Evolutionary conservation across 495 filamentous ascomycete genomes (phyloP).

Genomic region (Trichoderma orchidacearum): DNA sequence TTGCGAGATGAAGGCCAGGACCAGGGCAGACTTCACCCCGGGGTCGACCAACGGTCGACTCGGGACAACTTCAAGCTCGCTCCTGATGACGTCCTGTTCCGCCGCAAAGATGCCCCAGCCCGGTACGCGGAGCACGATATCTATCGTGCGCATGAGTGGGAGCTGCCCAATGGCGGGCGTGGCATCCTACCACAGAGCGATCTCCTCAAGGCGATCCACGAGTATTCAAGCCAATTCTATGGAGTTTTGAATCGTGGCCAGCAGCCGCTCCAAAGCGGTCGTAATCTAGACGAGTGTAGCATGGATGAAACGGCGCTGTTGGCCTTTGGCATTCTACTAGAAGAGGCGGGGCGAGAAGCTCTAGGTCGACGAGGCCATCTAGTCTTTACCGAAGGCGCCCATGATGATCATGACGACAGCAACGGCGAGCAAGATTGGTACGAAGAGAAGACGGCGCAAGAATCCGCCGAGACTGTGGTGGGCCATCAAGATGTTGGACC

Average conservation of each 20-base stretch:
- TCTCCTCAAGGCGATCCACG: conserved; percentile 62
- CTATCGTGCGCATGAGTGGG: conserved; percentile 41
- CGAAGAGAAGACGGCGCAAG: not conserved
- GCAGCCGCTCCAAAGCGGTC: not conserved
- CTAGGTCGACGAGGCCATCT: conserved; percentile 62
- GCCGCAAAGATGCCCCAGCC: conserved; percentile 41
- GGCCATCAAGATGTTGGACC: not conserved
- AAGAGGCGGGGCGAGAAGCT: conserved; percentile 52
- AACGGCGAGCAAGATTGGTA: not conserved
- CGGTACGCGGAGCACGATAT: conserved; percentile 58
- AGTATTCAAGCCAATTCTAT: conserved; percentile 65
- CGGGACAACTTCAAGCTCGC: conserved; percentile 34
- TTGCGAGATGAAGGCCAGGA: not conserved
- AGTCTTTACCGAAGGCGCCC: conserved; percentile 53
- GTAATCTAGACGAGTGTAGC: conserved; percentile 40
- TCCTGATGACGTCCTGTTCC: conserved; percentile 68
- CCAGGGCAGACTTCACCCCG: not conserved
- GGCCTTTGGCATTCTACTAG: conserved; percentile 67
- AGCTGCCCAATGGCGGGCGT: conserved; percentile 23
- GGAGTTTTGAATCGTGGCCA: conserved; percentile 7
- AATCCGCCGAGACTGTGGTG: not conserved
- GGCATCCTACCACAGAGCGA: conserved; percentile 51
- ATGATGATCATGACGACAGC: not conserved
- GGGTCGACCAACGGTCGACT: conserved; percentile 31
- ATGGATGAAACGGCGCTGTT: conserved; percentile 80